Evolutionary conservation across 257 asterid genomes (phyloP), one percentile per base, ranked within the genome.

Genomic region (Penstemon eatonii): DNA sequence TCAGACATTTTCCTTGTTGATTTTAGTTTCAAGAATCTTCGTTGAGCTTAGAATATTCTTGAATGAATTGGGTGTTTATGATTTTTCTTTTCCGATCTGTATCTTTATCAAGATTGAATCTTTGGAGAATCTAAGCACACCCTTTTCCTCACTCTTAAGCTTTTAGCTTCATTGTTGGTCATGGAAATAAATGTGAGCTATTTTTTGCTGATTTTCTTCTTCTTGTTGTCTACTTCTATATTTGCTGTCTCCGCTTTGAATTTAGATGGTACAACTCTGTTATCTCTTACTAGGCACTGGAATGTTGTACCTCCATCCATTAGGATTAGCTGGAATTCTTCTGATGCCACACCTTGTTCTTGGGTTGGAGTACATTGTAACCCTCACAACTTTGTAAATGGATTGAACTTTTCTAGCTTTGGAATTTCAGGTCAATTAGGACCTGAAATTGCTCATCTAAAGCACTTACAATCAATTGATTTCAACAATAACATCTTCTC

Each of bases 331-430:
- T 92, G 98, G 97, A 89, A 87, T 81, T 86, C 85, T 73, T 92
- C 97, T 57, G 77, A 79, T 79, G 41, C 91, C 76, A 82, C 85
- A 11, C 96, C 96, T 45, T 92, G 98, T 73, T 86, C 89, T 1
- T 92, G 98, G 98, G 5, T 62, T 51, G 96, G 98, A 3, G 89
- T 92, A 3, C 74, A 63, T n/a, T 92, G 98, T 66, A 80, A 75
- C 74, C 67, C 5, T 45, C 61, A 60, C 44, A 65, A 11, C 77
- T 15, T 56, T 54, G 85, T 92, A 54, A 66, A 57, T 51, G 76
- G 56, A 39, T 62, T 92, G 71, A 78, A 82, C 75, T 79, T 92
- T 49, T 76, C 87, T 11, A 56, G 69, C 60, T 65, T 68, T 57
- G 91, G 72, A n/a, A 81, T 92, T 68, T 81, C 96, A 4, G 98